Conservation (phyloP, 441 rosid species). For the Adansonia rubrostipa region DNA sequence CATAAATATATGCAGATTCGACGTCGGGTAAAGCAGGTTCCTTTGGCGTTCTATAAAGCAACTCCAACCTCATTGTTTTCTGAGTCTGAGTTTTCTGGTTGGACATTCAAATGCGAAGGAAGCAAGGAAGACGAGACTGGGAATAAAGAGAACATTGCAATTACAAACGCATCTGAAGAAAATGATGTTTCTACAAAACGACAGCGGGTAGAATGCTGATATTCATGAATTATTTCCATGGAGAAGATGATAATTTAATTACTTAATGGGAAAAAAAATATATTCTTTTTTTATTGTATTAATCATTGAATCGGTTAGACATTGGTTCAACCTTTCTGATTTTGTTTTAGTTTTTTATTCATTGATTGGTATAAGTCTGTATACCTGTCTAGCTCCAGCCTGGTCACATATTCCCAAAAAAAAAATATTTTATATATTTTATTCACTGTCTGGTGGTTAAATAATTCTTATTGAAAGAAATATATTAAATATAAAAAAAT, state of each 20-base stretch:
- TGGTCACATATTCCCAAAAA: too few relatives aligned
- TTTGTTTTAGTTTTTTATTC: too few relatives aligned
- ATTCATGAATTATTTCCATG: neutral
- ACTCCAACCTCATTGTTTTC: conserved; percentile 70
- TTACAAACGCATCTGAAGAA: conserved; percentile 28
- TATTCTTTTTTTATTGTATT: too few relatives aligned
- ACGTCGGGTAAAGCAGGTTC: conserved; percentile 88
- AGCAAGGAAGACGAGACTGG: conserved; percentile 18
- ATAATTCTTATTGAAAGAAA: too few relatives aligned
- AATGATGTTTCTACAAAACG: conserved; percentile 38
- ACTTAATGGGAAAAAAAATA: too few relatives aligned
- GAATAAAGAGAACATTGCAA: neutral
- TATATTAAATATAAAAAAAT: too few relatives aligned
- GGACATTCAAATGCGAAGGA: conserved; percentile 58
- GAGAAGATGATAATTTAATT: neutral
- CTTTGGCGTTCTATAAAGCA: conserved; percentile 72
- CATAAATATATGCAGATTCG: conserved; percentile 57
- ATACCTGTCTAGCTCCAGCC: too few relatives aligned
- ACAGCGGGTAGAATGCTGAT: conserved; percentile 42
- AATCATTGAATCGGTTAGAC: too few relatives aligned
- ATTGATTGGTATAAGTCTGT: too few relatives aligned
- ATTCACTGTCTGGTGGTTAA: too few relatives aligned
- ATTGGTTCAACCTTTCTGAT: too few relatives aligned
- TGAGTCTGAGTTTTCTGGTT: conserved; percentile 74
- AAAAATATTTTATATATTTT: too few relatives aligned